These are phyloP conservation scores for Adansonia madagascariensis DNA, from an alignment of 441 rosid species.

Conservation along the genomic window DNA sequence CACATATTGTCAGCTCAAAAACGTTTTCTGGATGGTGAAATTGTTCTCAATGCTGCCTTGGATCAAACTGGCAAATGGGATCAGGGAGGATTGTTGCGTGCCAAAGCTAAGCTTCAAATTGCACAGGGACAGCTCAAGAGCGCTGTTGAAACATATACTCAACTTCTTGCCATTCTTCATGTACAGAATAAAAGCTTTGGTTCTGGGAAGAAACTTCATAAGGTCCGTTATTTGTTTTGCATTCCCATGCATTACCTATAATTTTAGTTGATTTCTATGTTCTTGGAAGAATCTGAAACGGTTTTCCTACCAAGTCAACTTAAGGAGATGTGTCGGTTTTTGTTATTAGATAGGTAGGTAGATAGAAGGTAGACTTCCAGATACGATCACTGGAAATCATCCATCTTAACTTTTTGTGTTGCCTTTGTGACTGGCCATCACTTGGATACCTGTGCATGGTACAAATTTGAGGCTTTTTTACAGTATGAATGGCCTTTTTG, in stretches of 20 bases:
- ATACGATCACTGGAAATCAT: not conserved
- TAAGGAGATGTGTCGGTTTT: not conserved
- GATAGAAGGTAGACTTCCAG: not conserved
- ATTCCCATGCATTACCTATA: not conserved
- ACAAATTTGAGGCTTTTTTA: not conserved
- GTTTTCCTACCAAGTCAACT: constrained; percentile 3
- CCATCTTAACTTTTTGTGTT: not conserved
- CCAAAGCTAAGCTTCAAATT: constrained; percentile 77
- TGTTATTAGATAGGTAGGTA: not conserved
- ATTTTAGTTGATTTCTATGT: not conserved
- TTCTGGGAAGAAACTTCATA: constrained; percentile 49
- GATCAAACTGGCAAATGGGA: constrained; percentile 88
- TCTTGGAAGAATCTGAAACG: constrained; percentile 12
- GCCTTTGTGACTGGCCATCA: not conserved
- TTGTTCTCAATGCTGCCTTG: constrained; percentile 59
- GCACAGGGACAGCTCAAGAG: constrained; percentile 61
- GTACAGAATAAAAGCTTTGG: constrained; percentile 67
- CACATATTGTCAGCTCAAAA: constrained; percentile 82
- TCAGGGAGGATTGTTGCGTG: constrained; percentile 75
- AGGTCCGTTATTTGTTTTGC: constrained; percentile 44
- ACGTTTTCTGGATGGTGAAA: constrained; percentile 66
- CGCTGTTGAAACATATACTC: constrained; percentile 69
- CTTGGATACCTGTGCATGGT: not conserved
- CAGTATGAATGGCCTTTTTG: constrained; percentile 15
- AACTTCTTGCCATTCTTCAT: constrained; percentile 83